Conservation (phyloP, 1,284 basidiomycete species). For the Cutaneotrichosporon arboriforme region DNA sequence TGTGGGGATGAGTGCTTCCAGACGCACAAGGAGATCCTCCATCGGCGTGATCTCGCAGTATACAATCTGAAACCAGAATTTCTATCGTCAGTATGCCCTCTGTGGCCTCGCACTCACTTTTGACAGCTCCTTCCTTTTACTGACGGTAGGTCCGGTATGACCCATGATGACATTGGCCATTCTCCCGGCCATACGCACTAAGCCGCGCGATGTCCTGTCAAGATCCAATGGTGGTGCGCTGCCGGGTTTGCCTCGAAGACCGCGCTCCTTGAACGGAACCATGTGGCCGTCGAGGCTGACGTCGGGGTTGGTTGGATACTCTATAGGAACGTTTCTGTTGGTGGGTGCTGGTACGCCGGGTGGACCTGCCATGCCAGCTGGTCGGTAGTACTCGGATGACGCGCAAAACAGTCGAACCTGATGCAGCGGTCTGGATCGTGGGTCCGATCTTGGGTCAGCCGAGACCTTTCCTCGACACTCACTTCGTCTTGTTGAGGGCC, state of each 20-base stretch:
- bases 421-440: conserved; percentile 28
- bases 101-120: conserved; percentile 31
- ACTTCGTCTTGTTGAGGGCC: conserved; percentile 34
- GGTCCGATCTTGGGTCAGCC: conserved; percentile 21
- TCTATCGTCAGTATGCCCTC: conserved; percentile 51
- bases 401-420: conserved; percentile 80
- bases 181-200: conserved; percentile 52
- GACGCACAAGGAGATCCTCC: conserved; percentile 57
- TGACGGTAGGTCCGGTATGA: conserved; percentile 64
- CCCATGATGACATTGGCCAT: conserved; percentile 74
- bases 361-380: conserved; percentile 38
- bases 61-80: conserved; percentile 77
- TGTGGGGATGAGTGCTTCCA: conserved; percentile 24
- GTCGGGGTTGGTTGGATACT: conserved; percentile 89
- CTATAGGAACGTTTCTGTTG: conserved; percentile 57
- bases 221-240: conserved; percentile 88
- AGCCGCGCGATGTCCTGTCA: conserved; percentile 51
- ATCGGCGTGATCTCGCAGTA: conserved; percentile 68
- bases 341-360: conserved; percentile 37
- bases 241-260: conserved; percentile 93
- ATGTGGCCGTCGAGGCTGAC: conserved; percentile 70
- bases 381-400: conserved; percentile 72
- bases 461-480: conserved; percentile 1
- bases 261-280: conserved; percentile 74
- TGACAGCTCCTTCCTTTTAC: conserved; percentile 41